Percentiles rank a stretch among this genome's conserved stretches.
Conservation (phyloP, 2,329 filamentous ascomycete species). For the Fusarium piperis region DNA sequence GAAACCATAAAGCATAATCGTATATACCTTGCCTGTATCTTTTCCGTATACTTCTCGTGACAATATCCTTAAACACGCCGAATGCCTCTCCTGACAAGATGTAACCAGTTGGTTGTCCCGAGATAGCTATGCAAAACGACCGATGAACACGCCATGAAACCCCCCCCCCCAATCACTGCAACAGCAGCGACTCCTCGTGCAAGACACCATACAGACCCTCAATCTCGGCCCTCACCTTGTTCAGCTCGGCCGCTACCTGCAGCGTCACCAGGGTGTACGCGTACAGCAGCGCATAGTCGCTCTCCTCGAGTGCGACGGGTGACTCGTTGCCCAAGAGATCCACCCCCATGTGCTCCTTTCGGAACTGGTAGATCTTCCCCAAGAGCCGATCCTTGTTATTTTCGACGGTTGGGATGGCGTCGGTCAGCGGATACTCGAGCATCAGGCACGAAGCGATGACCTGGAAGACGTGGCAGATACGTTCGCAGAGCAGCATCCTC, state of each 20-base stretch:
- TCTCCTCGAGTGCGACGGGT: conserved; percentile 66
- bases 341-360: conserved; percentile 69
- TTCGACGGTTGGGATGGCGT: conserved; percentile 85
- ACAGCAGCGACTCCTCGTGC: conserved; percentile 66
- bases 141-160: neutral
- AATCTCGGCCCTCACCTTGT: conserved; percentile 68
- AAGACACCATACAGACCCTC: conserved; percentile 71
- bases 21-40: neutral
- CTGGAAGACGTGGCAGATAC: conserved; percentile 87
- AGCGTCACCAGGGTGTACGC: conserved; percentile 82
- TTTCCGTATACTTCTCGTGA: neutral
- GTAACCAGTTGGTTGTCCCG: neutral
- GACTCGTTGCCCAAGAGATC: conserved; percentile 37
- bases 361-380: conserved; percentile 87
- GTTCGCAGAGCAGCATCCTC: conserved; percentile 80
- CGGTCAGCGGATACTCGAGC: conserved; percentile 91
- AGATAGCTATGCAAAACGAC: conserved; percentile 10
- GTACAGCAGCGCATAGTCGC: conserved; percentile 91
- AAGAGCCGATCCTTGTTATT: conserved; percentile 84
- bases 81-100: neutral
- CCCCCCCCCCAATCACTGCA: conserved; percentile 54
- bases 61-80: neutral
- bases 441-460: conserved; percentile 94
- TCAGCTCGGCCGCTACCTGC: conserved; percentile 72
- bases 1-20: neutral